phyloP scores from a whole-genome alignment of 2,329 filamentous ascomycete genomes.

The Colletotrichum abscissum region DNA sequence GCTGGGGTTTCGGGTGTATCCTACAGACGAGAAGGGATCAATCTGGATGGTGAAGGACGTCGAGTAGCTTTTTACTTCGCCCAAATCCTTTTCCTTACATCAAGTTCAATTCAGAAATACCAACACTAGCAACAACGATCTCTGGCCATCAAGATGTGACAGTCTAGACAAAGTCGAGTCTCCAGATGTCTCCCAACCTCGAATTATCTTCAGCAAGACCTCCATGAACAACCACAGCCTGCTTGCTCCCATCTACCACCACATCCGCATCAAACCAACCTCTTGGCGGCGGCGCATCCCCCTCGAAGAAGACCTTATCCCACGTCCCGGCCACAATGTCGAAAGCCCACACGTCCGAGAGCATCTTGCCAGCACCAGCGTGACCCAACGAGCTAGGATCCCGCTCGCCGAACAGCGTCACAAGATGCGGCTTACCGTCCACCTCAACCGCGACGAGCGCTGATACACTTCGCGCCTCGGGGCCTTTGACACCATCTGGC shows the following conservation, averaged over 20 bases:
- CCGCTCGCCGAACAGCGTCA: constrained; percentile 53
- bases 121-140: neutral
- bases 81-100: neutral
- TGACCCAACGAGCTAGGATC: constrained; percentile 52
- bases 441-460: constrained; percentile 41
- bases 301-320: constrained; percentile 40
- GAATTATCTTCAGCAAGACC: constrained; percentile 51
- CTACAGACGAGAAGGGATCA: constrained; percentile 47
- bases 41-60: constrained; percentile 57
- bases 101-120: neutral
- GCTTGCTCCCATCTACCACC: constrained; percentile 20
- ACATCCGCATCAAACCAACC: constrained; percentile 55
- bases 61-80: constrained; percentile 18
- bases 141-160: neutral
- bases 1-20: constrained; percentile 55
- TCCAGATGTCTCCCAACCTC: constrained; percentile 53
- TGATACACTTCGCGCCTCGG: constrained; percentile 46
- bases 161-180: constrained; percentile 37
- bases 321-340: constrained; percentile 45
- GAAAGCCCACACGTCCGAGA: constrained; percentile 53
- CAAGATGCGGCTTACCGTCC: constrained; percentile 41
- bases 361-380: constrained; percentile 53
- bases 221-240: constrained; percentile 49
- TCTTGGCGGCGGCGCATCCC: constrained; percentile 43
- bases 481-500: constrained; percentile 43